Conservation (phyloP, 2,329 filamentous ascomycete species). For the Apiospora arundinis region DNA sequence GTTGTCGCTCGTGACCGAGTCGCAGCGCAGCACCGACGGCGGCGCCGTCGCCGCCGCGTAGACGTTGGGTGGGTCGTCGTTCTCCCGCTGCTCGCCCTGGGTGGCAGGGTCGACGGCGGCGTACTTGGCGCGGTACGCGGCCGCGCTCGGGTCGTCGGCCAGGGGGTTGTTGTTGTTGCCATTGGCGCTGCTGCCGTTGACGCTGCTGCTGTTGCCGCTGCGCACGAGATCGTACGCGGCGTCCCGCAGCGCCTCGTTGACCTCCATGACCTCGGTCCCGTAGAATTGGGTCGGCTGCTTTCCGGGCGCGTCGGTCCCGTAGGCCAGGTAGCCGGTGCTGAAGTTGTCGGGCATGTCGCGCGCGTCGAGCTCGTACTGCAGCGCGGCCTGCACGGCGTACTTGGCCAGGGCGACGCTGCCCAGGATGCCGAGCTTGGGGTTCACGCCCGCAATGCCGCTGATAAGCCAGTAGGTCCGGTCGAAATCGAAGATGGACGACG, state of each 20-base stretch:
- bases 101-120: conserved; percentile 42
- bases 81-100: not conserved
- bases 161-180: conserved; percentile 45
- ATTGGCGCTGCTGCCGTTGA: not conserved
- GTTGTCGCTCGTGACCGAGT: conserved; percentile 73
- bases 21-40: conserved; percentile 68
- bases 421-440: conserved; percentile 70
- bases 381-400: conserved; percentile 74
- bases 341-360: conserved; percentile 71
- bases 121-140: conserved; percentile 63
- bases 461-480: conserved; percentile 73
- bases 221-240: conserved; percentile 55
- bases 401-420: conserved; percentile 71
- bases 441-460: conserved; percentile 77
- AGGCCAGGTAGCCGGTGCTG: conserved; percentile 72
- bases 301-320: conserved; percentile 60
- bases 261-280: conserved; percentile 73
- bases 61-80: not conserved
- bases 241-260: conserved; percentile 64
- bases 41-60: conserved; percentile 50
- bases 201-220: conserved; percentile 33
- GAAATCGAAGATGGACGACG: conserved; percentile 67
- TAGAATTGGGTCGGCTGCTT: conserved; percentile 66
- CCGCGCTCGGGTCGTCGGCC: conserved; percentile 55
- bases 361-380: conserved; percentile 78